Percentiles rank a stretch among this genome's conserved stretches.
These are phyloP conservation scores for Leishmania major DNA, from an alignment of 208 protist genomes.

Conservation along the genomic window DNA sequence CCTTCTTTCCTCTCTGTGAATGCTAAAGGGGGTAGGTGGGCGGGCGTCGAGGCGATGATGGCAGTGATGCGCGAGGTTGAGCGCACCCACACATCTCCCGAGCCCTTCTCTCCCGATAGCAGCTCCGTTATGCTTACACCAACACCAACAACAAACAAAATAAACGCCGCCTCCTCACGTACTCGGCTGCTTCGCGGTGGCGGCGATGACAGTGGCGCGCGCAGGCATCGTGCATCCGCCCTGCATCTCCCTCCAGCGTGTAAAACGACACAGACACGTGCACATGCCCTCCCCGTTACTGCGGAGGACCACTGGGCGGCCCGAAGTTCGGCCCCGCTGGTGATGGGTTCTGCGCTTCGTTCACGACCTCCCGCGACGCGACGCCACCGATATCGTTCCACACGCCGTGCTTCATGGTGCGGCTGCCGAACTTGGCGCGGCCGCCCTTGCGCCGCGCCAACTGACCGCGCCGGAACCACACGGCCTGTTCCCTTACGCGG, in stretches of 20 bases:
- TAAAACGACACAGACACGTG: not conserved
- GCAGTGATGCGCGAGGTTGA: not conserved
- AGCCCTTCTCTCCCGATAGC: not conserved
- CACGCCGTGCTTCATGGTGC: constrained; percentile 49
- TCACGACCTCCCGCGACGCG: constrained; percentile 42
- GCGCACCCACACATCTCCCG: not conserved
- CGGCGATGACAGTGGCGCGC: not conserved
- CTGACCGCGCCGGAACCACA: constrained; percentile 64
- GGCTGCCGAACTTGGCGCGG: constrained; percentile 73
- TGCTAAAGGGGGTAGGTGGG: not conserved
- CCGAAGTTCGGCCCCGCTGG: constrained; percentile 53
- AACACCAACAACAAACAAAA: not conserved
- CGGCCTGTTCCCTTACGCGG: constrained; percentile 58
- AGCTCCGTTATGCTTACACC: not conserved
- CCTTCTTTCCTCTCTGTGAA: not conserved
- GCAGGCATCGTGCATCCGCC: not conserved
- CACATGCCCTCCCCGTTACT: constrained; percentile 11
- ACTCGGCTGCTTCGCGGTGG: not conserved
- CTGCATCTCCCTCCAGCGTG: not conserved
- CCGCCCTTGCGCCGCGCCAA: constrained; percentile 79
- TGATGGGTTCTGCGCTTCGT: constrained; percentile 40
- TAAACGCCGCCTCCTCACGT: not conserved
- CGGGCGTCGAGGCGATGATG: not conserved
- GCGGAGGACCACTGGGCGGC: constrained; percentile 56
- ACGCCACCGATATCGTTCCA: constrained; percentile 84